Conservation (phyloP, 139 green algal genomes). For the Deuterostichococcus epilithicus region DNA sequence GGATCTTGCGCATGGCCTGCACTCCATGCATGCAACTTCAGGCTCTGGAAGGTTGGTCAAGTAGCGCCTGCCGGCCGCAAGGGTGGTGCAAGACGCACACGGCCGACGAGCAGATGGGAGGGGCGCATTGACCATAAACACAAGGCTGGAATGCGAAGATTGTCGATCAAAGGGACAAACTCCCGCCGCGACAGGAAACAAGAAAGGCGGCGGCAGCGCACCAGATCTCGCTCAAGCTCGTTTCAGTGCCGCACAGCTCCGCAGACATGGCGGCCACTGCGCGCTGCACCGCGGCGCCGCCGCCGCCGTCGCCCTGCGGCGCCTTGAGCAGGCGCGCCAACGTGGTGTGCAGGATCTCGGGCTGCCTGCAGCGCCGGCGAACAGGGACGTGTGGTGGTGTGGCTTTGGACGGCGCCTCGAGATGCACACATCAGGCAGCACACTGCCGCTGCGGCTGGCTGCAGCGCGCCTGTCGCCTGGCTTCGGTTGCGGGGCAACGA, state of each 20-base stretch:
- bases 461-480: too few relatives aligned
- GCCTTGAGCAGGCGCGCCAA: constrained; percentile 50
- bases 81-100: too few relatives aligned
- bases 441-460: too few relatives aligned
- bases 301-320: neutral
- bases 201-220: neutral
- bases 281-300: constrained; percentile 16
- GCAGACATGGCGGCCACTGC: constrained; percentile 32
- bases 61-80: too few relatives aligned
- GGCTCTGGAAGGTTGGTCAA: too few relatives aligned
- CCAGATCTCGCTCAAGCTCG: constrained; percentile 28
- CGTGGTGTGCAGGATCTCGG: constrained; percentile 63
- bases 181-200: neutral
- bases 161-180: too few relatives aligned
- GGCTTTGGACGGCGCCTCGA: neutral
- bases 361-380: constrained; percentile 49
- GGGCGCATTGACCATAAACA: neutral
- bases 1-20: neutral
- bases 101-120: too few relatives aligned
- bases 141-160: neutral
- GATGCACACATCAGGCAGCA: constrained; percentile 6
- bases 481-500: neutral
- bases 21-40: too few relatives aligned
- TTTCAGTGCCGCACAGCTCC: constrained; percentile 43
- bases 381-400: neutral